These are phyloP conservation scores for Xylaria longipes DNA, from an alignment of 495 filamentous ascomycete species.

Conservation along the genomic window DNA sequence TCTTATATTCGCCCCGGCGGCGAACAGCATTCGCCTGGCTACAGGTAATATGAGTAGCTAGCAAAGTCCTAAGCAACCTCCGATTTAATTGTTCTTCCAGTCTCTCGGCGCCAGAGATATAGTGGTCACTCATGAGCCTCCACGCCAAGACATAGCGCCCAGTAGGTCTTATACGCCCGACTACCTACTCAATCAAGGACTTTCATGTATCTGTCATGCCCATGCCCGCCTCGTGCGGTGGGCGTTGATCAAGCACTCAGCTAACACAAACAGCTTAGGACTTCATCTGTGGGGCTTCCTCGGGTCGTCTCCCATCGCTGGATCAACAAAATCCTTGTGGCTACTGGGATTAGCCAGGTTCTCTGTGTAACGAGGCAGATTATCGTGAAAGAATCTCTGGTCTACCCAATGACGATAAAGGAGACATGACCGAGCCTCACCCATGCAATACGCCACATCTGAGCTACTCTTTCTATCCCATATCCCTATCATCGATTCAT, in stretches of 20 bases:
- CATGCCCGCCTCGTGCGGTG: background rate
- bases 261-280: constrained; percentile 13
- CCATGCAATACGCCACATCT: background rate
- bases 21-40: constrained; percentile 4
- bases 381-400: constrained; percentile 13
- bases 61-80: background rate
- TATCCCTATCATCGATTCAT: background rate
- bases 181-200: background rate
- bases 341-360: constrained; percentile 10
- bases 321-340: background rate
- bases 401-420: background rate
- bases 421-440: constrained; percentile 2
- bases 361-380: constrained; percentile 19
- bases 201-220: background rate
- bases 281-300: background rate
- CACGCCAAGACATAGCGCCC: background rate
- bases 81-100: background rate
- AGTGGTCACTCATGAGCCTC: background rate
- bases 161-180: background rate
- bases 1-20: background rate
- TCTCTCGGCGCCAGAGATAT: background rate
- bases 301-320: background rate
- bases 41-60: background rate
- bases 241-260: background rate
- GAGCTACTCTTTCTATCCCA: background rate